phyloP scores from a whole-genome alignment of 2,329 filamentous ascomycete genomes.

The Hansfordia pulvinata region DNA sequence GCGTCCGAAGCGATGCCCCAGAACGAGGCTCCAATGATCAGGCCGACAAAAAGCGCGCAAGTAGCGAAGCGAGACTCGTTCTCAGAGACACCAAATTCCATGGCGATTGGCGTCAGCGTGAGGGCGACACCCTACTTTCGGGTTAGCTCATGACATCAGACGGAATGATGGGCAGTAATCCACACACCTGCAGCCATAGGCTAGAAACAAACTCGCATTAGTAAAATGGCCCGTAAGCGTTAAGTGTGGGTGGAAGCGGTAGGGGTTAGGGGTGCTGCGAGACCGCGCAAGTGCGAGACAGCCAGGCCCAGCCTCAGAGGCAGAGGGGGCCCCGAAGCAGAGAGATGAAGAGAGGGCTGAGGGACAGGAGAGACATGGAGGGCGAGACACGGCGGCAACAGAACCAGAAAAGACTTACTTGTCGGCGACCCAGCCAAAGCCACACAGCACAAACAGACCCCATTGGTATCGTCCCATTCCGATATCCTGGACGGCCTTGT shows the following conservation, averaged over 20 bases:
- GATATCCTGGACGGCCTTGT: constrained; percentile 69
- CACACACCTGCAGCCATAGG: constrained; percentile 55
- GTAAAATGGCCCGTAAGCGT: not conserved
- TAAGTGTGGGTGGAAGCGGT: no score
- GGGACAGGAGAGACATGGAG: no score
- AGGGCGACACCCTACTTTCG: constrained; percentile 64
- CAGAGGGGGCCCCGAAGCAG: no score
- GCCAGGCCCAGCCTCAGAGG: no score
- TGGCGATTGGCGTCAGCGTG: constrained; percentile 57
- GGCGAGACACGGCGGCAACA: no score
- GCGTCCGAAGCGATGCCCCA: constrained; percentile 28
- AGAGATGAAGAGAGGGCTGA: no score
- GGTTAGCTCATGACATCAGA: not conserved
- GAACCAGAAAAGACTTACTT: constrained; percentile 55
- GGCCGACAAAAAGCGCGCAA: constrained; percentile 47
- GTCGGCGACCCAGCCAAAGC: constrained; percentile 72
- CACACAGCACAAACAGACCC: constrained; percentile 64
- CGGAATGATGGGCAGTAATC: no score
- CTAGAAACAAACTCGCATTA: constrained; percentile 20
- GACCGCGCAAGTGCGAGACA: no score
- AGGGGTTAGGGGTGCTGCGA: no score
- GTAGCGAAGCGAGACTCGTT: constrained; percentile 65
- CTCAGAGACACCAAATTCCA: constrained; percentile 54
- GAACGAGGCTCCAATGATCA: constrained; percentile 29
- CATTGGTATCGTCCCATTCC: constrained; percentile 78